Evolutionary conservation across 1,139 yeast genomes (phyloP).

Genomic region (Zygosaccharomyces sapae): DNA sequence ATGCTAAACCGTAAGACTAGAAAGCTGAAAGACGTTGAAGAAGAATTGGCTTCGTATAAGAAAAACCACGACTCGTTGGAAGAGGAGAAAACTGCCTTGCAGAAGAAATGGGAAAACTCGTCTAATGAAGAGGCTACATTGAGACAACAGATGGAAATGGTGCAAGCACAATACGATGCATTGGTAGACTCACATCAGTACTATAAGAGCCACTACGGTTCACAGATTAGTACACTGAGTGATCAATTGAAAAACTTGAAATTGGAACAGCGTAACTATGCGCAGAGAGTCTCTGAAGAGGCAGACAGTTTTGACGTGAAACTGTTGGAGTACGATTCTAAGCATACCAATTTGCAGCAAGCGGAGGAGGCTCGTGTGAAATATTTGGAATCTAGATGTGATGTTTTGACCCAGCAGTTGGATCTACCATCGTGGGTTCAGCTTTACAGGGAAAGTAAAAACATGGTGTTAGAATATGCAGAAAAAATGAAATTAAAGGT

Average conservation of each 20-base stretch:
- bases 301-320: constrained; percentile 7
- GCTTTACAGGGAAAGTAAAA: constrained; percentile 21
- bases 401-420: constrained; percentile 14
- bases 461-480: constrained; percentile 20
- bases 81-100: constrained; percentile 47
- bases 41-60: constrained; percentile 46
- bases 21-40: constrained; percentile 57
- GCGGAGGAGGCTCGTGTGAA: constrained; percentile 9
- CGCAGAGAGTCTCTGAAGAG: constrained; percentile 8
- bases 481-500: constrained; percentile 19
- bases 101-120: constrained; percentile 47
- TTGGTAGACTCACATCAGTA: constrained; percentile 53
- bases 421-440: constrained; percentile 21
- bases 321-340: constrained; percentile 11
- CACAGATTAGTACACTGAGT: constrained; percentile 37
- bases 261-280: constrained; percentile 32
- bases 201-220: constrained; percentile 50
- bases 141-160: constrained; percentile 52
- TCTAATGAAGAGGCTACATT: constrained; percentile 47
- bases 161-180: constrained; percentile 61
- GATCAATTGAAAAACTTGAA: constrained; percentile 41
- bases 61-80: constrained; percentile 45
- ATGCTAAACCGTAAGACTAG: constrained; percentile 61
- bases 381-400: constrained; percentile 14
- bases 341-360: constrained; percentile 11